Conservation (phyloP, 768 basidiomycete genomes). For the Russula virescens region DNA sequence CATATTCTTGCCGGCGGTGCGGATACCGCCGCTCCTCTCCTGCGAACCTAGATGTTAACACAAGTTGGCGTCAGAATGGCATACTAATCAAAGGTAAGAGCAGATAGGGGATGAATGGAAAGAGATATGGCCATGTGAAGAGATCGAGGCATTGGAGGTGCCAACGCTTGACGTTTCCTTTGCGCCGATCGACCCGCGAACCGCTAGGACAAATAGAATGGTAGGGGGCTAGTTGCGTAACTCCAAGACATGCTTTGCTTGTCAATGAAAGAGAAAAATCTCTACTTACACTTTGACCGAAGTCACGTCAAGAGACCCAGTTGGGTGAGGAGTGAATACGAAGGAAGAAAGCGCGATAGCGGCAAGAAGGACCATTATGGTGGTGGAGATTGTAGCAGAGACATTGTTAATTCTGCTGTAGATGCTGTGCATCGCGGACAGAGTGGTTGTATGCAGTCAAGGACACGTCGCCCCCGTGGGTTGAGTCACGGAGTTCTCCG, state of each 20-base stretch:
- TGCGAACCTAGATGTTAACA: constrained; percentile 17
- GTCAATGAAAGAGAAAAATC: no score
- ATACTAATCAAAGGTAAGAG: constrained; percentile 3
- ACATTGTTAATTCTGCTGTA: constrained; percentile 68
- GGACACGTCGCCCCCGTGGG: constrained; percentile 5
- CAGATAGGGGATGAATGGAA: neutral
- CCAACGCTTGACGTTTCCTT: constrained; percentile 4
- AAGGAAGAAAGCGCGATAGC: constrained; percentile 72
- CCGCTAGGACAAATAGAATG: neutral
- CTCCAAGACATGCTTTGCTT: neutral
- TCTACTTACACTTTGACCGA: constrained; percentile 69
- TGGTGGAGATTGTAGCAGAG: constrained; percentile 68
- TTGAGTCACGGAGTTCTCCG: neutral
- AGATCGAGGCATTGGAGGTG: neutral
- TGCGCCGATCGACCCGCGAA: neutral
- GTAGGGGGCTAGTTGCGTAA: neutral
- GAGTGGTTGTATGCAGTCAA: neutral
- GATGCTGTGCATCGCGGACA: constrained; percentile 57
- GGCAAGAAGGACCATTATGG: constrained; percentile 63
- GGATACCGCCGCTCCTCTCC: constrained; percentile 41
- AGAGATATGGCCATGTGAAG: neutral
- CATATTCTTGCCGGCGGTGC: constrained; percentile 63
- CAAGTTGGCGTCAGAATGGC: neutral
- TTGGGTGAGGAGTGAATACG: constrained; percentile 51
- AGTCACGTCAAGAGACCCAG: constrained; percentile 51